Conservation (phyloP, 2,329 filamentous ascomycete genomes). For the Sclerotinia borealis region DNA sequence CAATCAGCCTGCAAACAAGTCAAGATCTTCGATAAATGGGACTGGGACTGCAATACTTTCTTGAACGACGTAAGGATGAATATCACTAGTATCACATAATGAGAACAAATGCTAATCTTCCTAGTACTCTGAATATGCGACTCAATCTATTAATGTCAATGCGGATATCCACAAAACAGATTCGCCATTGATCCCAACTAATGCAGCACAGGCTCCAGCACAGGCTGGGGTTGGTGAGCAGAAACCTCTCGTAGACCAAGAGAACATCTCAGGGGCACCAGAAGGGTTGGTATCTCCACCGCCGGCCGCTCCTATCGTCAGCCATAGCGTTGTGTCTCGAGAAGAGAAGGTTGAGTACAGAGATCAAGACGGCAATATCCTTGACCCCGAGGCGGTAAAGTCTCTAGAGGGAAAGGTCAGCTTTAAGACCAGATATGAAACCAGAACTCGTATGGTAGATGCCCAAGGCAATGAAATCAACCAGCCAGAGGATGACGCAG, state of each 20-base stretch:
- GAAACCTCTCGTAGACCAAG: constrained; percentile 26
- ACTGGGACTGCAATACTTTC: constrained; percentile 98
- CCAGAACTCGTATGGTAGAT: constrained; percentile 80
- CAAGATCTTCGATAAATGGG: constrained; percentile 86
- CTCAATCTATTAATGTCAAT: constrained; percentile 22
- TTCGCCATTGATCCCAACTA: constrained; percentile 26
- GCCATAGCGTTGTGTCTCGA: constrained; percentile 35
- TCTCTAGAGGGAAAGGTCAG: constrained; percentile 85
- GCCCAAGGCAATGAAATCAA: constrained; percentile 68
- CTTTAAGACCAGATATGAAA: constrained; percentile 94
- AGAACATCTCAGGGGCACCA: constrained; percentile 29
- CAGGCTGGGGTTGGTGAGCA: constrained; percentile 22
- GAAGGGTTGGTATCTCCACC: constrained; percentile 21
- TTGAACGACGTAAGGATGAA: constrained; percentile 68
- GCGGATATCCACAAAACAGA: constrained; percentile 29
- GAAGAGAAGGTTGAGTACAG: constrained; percentile 91
- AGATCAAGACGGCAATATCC: constrained; percentile 85
- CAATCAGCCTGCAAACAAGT: constrained; percentile 77
- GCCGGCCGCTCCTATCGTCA: constrained; percentile 16
- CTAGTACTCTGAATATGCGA: constrained; percentile 35
- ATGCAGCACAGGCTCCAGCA: constrained; percentile 24
- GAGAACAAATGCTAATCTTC: constrained; percentile 18
- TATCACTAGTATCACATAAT: neutral
- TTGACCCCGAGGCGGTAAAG: constrained; percentile 77
- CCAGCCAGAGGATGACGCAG: constrained; percentile 17